Percentiles rank a stretch among this genome's conserved stretches.
Conservation (phyloP, 495 filamentous ascomycete species). For the Penicillium angulare region DNA sequence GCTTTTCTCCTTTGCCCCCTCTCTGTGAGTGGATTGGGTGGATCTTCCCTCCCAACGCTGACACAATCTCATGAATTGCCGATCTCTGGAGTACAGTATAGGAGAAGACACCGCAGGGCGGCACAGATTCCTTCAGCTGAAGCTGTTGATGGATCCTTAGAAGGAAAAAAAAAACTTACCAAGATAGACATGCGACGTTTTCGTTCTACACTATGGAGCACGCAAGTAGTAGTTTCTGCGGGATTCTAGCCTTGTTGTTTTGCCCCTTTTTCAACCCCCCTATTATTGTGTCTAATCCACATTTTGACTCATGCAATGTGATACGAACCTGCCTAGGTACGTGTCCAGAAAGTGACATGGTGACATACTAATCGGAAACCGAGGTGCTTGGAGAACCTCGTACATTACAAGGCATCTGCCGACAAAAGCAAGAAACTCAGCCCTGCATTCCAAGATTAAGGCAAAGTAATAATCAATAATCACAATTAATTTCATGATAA, state of each 20-base stretch:
- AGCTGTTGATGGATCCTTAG: not conserved
- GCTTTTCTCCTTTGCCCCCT: not conserved
- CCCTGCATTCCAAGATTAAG: slow-evolving; percentile 13
- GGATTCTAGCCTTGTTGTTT: not conserved
- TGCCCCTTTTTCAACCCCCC: not conserved
- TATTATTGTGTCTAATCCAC: not conserved
- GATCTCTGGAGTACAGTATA: slow-evolving; percentile 27
- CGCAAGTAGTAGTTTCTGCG: not conserved
- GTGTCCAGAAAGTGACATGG: not conserved
- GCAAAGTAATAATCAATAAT: not conserved
- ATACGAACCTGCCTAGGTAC: not conserved
- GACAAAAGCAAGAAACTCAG: slow-evolving; percentile 1
- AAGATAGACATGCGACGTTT: not conserved
- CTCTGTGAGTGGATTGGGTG: slow-evolving; percentile 15
- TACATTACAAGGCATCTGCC: not conserved
- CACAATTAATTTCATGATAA: not conserved
- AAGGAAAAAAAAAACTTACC: too few relatives aligned
- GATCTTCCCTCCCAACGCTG: slow-evolving; percentile 5
- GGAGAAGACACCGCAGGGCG: slow-evolving; percentile 16
- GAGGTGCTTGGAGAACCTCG: not conserved
- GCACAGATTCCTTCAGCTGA: not conserved
- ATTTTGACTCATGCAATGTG: slow-evolving; percentile 2
- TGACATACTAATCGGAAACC: not conserved
- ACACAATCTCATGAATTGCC: slow-evolving; percentile 20
- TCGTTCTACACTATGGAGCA: not conserved